Evolutionary conservation across 495 filamentous ascomycete species (phyloP).

Genomic region (Penicillium ochrochloron): DNA sequence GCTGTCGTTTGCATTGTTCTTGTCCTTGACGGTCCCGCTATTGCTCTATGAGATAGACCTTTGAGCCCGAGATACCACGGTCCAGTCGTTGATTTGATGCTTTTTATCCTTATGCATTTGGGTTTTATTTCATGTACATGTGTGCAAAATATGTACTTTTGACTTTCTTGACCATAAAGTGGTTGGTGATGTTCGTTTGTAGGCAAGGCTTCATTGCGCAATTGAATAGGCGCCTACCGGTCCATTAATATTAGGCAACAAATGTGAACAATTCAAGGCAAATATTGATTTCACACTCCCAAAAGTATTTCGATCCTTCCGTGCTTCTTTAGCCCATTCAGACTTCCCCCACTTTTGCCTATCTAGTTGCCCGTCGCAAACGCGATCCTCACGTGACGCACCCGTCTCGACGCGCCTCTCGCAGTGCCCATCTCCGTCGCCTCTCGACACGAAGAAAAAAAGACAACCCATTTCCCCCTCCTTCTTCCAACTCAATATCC

Average conservation of each 20-base stretch:
- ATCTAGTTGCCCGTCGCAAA: conserved; percentile 16
- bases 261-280: not conserved
- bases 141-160: conserved; percentile 25
- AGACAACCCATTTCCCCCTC: conserved; percentile 11
- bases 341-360: not conserved
- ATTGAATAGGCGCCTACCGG: not conserved
- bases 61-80: conserved; percentile 55
- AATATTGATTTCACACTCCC: not conserved
- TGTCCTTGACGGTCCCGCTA: conserved; percentile 33
- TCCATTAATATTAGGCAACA: not conserved
- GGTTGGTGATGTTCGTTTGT: not conserved
- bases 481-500: conserved; percentile 1
- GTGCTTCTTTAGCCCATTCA: not conserved
- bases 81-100: conserved; percentile 37
- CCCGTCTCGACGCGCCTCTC: conserved; percentile 43
- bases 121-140: conserved; percentile 26
- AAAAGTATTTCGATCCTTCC: not conserved
- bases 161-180: conserved; percentile 10
- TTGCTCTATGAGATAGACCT: conserved; percentile 51
- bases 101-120: conserved; percentile 13
- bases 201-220: not conserved
- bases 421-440: conserved; percentile 42
- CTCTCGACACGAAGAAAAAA: conserved; percentile 36
- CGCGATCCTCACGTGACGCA: conserved; percentile 41
- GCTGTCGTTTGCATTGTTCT: conserved; percentile 45